These are phyloP conservation scores for Verticillium nonalfalfae DNA, from an alignment of 2,329 filamentous ascomycete species.

Conservation along the genomic window DNA sequence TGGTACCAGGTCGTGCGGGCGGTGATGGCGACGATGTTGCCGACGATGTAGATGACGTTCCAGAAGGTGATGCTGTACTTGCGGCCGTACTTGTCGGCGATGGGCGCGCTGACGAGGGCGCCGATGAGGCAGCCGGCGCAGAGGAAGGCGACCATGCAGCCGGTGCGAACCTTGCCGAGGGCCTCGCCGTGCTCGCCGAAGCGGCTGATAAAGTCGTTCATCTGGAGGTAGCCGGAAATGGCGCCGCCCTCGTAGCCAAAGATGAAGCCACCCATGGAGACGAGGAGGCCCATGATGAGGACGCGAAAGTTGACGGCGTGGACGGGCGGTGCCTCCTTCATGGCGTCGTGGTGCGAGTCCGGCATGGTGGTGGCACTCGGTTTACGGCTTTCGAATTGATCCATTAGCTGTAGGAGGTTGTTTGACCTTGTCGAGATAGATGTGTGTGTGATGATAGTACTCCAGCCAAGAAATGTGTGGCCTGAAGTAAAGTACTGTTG, in stretches of 20 bases:
- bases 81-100: slow-evolving; percentile 57
- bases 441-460: no score
- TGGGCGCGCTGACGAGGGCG: slow-evolving; percentile 49
- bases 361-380: not conserved
- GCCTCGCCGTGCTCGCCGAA: slow-evolving; percentile 52
- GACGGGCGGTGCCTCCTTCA: not conserved
- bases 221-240: slow-evolving; percentile 55
- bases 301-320: slow-evolving; percentile 29
- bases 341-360: not conserved
- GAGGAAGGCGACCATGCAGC: slow-evolving; percentile 57
- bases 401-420: not conserved
- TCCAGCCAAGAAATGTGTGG: not conserved
- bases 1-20: slow-evolving; percentile 53
- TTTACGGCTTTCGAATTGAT: not conserved
- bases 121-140: slow-evolving; percentile 54
- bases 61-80: slow-evolving; percentile 56
- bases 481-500: not conserved
- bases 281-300: slow-evolving; percentile 41
- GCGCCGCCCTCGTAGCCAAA: slow-evolving; percentile 54
- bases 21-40: slow-evolving; percentile 58
- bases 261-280: slow-evolving; percentile 51
- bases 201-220: slow-evolving; percentile 48
- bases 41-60: slow-evolving; percentile 56
- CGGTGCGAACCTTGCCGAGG: slow-evolving; percentile 50
- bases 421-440: no score